A percentile compares a stretch with the other conserved stretches of the same genome.
phyloP scores from a whole-genome alignment of 176 grass and related monocot genomes.

The Dendrocalamus sinicus region DNA sequence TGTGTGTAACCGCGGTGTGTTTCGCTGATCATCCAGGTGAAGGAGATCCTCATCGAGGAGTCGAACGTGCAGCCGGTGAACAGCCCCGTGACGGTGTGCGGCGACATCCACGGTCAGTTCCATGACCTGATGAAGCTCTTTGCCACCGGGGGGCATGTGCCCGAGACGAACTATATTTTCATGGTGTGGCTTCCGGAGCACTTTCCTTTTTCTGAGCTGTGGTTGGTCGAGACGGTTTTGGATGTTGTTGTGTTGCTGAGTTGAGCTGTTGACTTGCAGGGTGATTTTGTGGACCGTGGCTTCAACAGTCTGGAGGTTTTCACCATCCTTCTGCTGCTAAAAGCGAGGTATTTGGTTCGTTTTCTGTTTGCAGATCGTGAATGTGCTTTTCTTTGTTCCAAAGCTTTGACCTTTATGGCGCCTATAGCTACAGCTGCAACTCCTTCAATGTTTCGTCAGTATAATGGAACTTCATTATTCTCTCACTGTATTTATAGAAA shows the following conservation, averaged over 20 bases:
- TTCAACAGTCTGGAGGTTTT: slow-evolving; percentile 99
- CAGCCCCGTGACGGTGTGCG: slow-evolving; percentile 95
- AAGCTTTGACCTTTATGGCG: slow-evolving; percentile 24
- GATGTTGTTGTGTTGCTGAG: slow-evolving; percentile 37
- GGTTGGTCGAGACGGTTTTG: neutral
- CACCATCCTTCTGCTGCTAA: slow-evolving; percentile 92
- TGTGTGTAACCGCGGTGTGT: slow-evolving; percentile 5
- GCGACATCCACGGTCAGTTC: slow-evolving; percentile 98
- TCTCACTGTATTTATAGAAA: neutral
- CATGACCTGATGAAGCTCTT: slow-evolving; percentile 99
- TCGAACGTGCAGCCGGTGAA: slow-evolving; percentile 99
- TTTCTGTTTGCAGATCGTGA: neutral
- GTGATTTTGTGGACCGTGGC: slow-evolving; percentile 98
- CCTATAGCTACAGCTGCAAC: slow-evolving; percentile 6
- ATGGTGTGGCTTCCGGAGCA: slow-evolving; percentile 60
- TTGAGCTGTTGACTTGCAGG: slow-evolving; percentile 50
- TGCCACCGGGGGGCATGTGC: slow-evolving; percentile 94
- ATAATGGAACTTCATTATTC: neutral
- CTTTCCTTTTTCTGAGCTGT: slow-evolving; percentile 5
- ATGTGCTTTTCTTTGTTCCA: neutral
- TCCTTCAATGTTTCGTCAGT: slow-evolving; percentile 1
- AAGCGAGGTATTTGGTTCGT: slow-evolving; percentile 80
- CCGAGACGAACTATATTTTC: slow-evolving; percentile 99
- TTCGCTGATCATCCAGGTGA: slow-evolving; percentile 59
- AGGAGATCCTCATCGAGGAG: slow-evolving; percentile 97